These are phyloP conservation scores for Pycnococcus provasolii DNA, from an alignment of 139 green algal species.

Conservation along the genomic window DNA sequence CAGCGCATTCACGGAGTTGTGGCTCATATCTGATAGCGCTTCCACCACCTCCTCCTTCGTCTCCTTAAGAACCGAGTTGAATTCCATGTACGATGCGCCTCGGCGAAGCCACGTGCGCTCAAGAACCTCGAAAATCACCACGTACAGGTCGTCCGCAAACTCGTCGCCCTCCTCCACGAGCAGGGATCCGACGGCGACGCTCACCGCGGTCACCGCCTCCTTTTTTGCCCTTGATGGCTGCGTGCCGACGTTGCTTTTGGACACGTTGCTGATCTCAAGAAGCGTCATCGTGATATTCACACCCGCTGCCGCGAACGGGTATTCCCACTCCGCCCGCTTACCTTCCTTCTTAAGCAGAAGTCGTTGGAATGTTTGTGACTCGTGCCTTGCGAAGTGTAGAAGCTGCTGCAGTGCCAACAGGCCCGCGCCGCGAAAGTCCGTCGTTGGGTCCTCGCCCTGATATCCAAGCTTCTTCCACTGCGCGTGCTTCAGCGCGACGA, in stretches of 20 bases:
- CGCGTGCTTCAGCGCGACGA: not conserved
- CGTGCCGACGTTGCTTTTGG: not conserved
- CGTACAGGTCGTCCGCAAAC: slow-evolving; percentile 5
- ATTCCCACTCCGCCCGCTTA: slow-evolving; percentile 54
- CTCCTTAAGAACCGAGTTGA: slow-evolving; percentile 9
- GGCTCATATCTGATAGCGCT: too few relatives aligned
- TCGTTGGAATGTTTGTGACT: slow-evolving; percentile 34
- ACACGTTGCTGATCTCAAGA: slow-evolving; percentile 45
- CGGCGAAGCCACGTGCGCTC: slow-evolving; percentile 38
- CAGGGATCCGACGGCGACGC: not conserved
- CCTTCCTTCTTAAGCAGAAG: slow-evolving; percentile 59
- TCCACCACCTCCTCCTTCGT: too few relatives aligned
- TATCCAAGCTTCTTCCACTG: slow-evolving; percentile 76
- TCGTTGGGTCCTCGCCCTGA: slow-evolving; percentile 56
- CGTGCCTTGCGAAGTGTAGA: slow-evolving; percentile 49
- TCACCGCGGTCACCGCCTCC: not conserved
- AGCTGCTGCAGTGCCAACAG: slow-evolving; percentile 64
- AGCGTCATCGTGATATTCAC: slow-evolving; percentile 77
- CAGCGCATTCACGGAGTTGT: too few relatives aligned
- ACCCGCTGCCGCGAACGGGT: slow-evolving; percentile 75
- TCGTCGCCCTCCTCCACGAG: not conserved
- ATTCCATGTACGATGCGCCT: slow-evolving; percentile 52
- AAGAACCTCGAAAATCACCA: not conserved
- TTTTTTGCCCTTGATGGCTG: not conserved
- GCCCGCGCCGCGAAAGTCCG: slow-evolving; percentile 66